phyloP scores from a whole-genome alignment of 2,329 filamentous ascomycete genomes.

The Teratosphaeria nubilosa region DNA sequence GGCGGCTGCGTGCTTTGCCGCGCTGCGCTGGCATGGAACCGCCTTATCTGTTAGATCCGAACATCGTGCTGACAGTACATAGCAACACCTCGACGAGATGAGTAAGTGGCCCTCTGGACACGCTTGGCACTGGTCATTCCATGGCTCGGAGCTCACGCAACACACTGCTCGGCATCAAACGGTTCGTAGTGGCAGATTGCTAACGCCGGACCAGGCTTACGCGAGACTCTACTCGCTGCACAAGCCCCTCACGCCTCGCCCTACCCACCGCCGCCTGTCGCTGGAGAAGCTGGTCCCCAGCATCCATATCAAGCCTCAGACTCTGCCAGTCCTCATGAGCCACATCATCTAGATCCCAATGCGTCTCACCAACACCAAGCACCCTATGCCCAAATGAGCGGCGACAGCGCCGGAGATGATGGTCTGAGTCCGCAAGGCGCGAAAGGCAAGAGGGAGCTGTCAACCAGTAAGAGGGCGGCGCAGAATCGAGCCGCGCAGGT shows the following conservation, averaged over 20 bases:
- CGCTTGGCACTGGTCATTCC: conserved; percentile 2
- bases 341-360: conserved; percentile 39
- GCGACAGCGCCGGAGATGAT: conserved; percentile 35
- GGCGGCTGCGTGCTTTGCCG: too few relatives aligned
- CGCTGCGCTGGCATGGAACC: conserved; percentile 5
- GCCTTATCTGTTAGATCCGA: neutral
- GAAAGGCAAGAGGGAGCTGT: conserved; percentile 83
- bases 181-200: neutral
- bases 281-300: conserved; percentile 15
- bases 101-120: conserved; percentile 24
- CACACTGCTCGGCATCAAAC: conserved; percentile 2
- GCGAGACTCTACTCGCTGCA: conserved; percentile 52
- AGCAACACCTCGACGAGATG: conserved; percentile 30
- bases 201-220: conserved; percentile 39
- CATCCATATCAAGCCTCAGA: conserved; percentile 32
- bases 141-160: conserved; percentile 2
- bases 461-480: conserved; percentile 88
- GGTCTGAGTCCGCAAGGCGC: conserved; percentile 42
- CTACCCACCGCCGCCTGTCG: conserved; percentile 25
- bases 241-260: conserved; percentile 28
- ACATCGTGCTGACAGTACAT: neutral
- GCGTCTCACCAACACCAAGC: conserved; percentile 30
- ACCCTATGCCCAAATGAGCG: conserved; percentile 34
- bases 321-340: conserved; percentile 30
- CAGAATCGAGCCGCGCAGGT: conserved; percentile 97